Evolutionary conservation across 305 asterid species (phyloP).

Genomic region (Plantago coronopus): DNA sequence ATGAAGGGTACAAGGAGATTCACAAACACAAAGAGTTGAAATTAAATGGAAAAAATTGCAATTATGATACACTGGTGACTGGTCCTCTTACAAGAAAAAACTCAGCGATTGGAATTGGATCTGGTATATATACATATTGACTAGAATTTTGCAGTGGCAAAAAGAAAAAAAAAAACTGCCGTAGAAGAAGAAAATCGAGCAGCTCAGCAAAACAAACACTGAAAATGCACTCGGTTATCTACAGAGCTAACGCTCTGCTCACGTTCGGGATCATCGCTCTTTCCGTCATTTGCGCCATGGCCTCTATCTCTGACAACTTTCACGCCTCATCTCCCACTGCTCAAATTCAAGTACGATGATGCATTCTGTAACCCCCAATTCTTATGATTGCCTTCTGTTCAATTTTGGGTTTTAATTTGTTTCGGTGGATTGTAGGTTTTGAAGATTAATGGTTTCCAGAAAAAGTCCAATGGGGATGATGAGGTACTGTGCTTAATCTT

Average conservation of each 20-base stretch:
- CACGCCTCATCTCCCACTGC: constrained; percentile 63
- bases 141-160: too few relatives aligned
- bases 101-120: too few relatives aligned
- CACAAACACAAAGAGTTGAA: too few relatives aligned
- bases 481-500: constrained; percentile 49
- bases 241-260: constrained; percentile 75
- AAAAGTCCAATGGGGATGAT: constrained; percentile 92
- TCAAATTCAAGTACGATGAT: constrained; percentile 50
- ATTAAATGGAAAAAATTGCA: too few relatives aligned
- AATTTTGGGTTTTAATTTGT: neutral
- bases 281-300: constrained; percentile 72
- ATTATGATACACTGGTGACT: too few relatives aligned
- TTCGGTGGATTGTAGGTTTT: constrained; percentile 45
- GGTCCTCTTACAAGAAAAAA: too few relatives aligned
- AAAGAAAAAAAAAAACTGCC: too few relatives aligned
- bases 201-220: too few relatives aligned
- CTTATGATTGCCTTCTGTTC: neutral
- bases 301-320: constrained; percentile 73
- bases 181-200: too few relatives aligned
- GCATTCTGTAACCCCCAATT: constrained; percentile 1
- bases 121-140: too few relatives aligned
- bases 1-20: too few relatives aligned
- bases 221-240: constrained; percentile 63
- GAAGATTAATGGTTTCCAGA: constrained; percentile 96
- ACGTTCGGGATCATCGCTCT: constrained; percentile 70